Conservation (phyloP, 2,329 filamentous ascomycete species). For the Fusarium haematococcum region DNA sequence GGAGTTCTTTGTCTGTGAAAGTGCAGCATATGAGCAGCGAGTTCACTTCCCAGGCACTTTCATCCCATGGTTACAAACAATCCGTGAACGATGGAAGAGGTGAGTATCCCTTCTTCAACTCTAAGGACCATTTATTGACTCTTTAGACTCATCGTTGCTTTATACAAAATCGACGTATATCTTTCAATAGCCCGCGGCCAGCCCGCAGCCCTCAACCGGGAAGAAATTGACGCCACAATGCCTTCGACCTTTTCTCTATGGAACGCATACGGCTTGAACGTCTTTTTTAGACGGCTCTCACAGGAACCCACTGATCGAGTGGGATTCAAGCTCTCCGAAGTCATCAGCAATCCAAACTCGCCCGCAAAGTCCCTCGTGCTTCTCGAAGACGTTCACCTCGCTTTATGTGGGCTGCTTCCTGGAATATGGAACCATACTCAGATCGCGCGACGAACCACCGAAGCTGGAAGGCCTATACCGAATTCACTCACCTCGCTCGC, state of each 20-base stretch:
- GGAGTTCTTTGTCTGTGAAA: conserved; percentile 52
- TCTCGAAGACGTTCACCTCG: conserved; percentile 51
- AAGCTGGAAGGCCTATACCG: conserved; percentile 3
- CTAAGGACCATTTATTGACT: not conserved
- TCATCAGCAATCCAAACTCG: conserved; percentile 45
- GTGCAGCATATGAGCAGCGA: conserved; percentile 50
- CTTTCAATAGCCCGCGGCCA: conserved; percentile 49
- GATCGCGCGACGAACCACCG: conserved; percentile 37
- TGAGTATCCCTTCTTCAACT: conserved; percentile 11
- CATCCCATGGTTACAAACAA: conserved; percentile 49
- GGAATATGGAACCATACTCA: conserved; percentile 49
- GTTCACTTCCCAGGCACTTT: conserved; percentile 53
- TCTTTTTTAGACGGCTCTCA: conserved; percentile 50
- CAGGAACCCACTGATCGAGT: conserved; percentile 49
- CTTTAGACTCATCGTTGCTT: conserved; percentile 47
- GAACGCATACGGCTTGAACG: conserved; percentile 53
- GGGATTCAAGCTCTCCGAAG: conserved; percentile 46
- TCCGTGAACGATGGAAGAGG: conserved; percentile 52
- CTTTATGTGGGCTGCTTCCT: conserved; percentile 45
- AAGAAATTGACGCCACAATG: conserved; percentile 53
- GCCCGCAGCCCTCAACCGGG: conserved; percentile 47
- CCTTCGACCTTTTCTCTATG: conserved; percentile 50
- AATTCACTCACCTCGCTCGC: conserved; percentile 36
- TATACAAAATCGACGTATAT: conserved; percentile 55
- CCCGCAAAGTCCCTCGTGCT: conserved; percentile 43